Percentiles rank a stretch among this genome's conserved stretches.
Conservation (phyloP, 192 early-diverging fungal genomes). For the Backusella sp. region DNA sequence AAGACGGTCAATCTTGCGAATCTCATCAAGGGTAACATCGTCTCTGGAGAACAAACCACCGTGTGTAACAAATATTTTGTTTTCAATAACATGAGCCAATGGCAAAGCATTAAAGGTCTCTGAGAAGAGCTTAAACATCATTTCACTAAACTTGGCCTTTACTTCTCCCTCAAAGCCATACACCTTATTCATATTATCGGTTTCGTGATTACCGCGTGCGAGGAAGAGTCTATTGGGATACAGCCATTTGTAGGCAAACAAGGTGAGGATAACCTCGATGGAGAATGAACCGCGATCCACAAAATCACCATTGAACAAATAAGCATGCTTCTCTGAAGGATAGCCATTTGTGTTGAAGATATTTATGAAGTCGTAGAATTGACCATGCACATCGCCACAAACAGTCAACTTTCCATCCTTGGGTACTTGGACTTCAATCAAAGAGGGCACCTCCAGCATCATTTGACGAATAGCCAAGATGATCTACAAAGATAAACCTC, state of each 20-base stretch:
- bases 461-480: slow-evolving; percentile 72
- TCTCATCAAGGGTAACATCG: slow-evolving; percentile 89
- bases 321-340: slow-evolving; percentile 79
- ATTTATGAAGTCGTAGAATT: slow-evolving; percentile 97
- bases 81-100: slow-evolving; percentile 84
- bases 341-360: slow-evolving; percentile 93
- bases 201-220: slow-evolving; percentile 97
- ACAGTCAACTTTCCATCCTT: slow-evolving; percentile 77
- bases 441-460: slow-evolving; percentile 73
- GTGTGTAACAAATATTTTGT: slow-evolving; percentile 95
- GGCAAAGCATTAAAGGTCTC: slow-evolving; percentile 96
- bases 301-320: slow-evolving; percentile 98
- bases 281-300: slow-evolving; percentile 99
- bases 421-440: slow-evolving; percentile 87
- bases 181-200: slow-evolving; percentile 98
- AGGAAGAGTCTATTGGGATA: slow-evolving; percentile 85
- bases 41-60: slow-evolving; percentile 92
- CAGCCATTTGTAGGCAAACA: slow-evolving; percentile 88
- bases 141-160: slow-evolving; percentile 87
- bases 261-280: slow-evolving; percentile 90
- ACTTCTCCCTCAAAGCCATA: slow-evolving; percentile 99
- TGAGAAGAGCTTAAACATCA: slow-evolving; percentile 92
- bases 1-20: slow-evolving; percentile 85
- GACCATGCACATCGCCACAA: slow-evolving; percentile 97
- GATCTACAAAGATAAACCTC: slow-evolving; percentile 49